phyloP scores from a whole-genome alignment of 2,329 filamentous ascomycete genomes.

The Teratosphaeria epicoccoides region DNA sequence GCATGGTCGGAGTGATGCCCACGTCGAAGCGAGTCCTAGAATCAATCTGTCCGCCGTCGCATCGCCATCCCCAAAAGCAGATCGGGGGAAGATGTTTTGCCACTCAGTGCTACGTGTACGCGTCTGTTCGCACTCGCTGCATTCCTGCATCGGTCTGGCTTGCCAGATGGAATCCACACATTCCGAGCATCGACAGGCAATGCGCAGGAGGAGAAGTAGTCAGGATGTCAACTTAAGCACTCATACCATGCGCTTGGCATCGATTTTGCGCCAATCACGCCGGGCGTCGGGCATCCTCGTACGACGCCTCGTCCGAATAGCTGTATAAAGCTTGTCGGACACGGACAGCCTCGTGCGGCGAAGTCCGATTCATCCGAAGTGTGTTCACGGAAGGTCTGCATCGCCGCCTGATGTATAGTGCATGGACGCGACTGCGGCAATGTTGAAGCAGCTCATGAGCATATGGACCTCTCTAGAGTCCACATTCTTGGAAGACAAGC shows the following conservation, averaged over 20 bases:
- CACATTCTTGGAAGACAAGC: too few relatives aligned
- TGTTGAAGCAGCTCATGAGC: too few relatives aligned
- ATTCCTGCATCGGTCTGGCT: not conserved
- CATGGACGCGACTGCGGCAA: too few relatives aligned
- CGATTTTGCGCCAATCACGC: not conserved
- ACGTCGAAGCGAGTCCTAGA: not conserved
- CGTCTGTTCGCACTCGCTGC: too few relatives aligned
- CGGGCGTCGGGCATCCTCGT: not conserved
- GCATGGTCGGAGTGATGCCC: not conserved
- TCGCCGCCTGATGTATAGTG: too few relatives aligned
- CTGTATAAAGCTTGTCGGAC: not conserved
- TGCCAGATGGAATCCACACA: not conserved
- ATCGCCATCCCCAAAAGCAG: not conserved
- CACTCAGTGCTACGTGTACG: not conserved
- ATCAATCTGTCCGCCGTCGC: not conserved
- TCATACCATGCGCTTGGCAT: not conserved
- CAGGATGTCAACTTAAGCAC: not conserved
- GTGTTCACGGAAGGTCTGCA: too few relatives aligned
- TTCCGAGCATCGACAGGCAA: not conserved
- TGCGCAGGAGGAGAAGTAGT: not conserved
- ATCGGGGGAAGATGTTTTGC: not conserved
- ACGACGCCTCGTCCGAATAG: not conserved
- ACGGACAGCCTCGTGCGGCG: not conserved
- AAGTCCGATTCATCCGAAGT: not conserved
- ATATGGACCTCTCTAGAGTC: too few relatives aligned